A percentile compares a stretch with the other conserved stretches of the same genome.
phyloP scores from a whole-genome alignment of 345 rosid genomes.

The Acer saccharum region DNA sequence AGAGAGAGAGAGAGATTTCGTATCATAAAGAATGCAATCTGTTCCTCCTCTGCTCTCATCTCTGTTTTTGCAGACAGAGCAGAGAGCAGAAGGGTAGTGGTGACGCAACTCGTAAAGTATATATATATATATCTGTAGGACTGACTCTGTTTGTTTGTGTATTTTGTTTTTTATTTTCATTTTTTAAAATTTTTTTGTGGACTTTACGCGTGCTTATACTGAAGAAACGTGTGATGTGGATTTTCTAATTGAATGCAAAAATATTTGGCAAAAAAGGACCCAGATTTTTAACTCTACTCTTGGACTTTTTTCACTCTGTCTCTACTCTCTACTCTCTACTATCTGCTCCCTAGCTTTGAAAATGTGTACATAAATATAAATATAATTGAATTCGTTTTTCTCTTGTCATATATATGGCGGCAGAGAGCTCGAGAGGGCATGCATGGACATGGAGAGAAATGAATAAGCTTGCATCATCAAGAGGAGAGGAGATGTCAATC shows the following conservation, averaged over 20 bases:
- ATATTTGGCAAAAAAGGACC: not conserved
- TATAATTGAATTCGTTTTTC: not conserved
- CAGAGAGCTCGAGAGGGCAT: conserved; percentile 19
- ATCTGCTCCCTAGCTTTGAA: not conserved
- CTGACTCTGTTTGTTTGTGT: not conserved
- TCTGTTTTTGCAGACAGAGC: not conserved
- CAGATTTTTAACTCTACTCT: conserved; percentile 14
- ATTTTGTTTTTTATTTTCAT: not conserved
- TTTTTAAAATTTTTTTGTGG: no score
- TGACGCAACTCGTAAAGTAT: conserved; percentile 39
- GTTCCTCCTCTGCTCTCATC: not conserved
- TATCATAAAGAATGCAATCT: conserved; percentile 9
- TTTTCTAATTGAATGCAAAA: conserved; percentile 43
- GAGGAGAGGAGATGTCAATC: conserved; percentile 34
- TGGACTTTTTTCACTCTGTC: not conserved
- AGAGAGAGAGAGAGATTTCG: not conserved
- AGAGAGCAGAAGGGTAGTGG: conserved; percentile 17
- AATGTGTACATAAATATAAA: no score
- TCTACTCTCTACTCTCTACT: not conserved
- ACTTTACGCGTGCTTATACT: conserved; percentile 45
- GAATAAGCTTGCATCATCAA: conserved; percentile 22
- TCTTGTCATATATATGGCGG: conserved; percentile 40
- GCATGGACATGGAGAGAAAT: not conserved
- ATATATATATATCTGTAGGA: not conserved
- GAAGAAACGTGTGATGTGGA: conserved; percentile 52